Percentiles rank a stretch among this genome's conserved stretches.
Conservation (phyloP, 495 filamentous ascomycete genomes). For the Penicillium arizonense region DNA sequence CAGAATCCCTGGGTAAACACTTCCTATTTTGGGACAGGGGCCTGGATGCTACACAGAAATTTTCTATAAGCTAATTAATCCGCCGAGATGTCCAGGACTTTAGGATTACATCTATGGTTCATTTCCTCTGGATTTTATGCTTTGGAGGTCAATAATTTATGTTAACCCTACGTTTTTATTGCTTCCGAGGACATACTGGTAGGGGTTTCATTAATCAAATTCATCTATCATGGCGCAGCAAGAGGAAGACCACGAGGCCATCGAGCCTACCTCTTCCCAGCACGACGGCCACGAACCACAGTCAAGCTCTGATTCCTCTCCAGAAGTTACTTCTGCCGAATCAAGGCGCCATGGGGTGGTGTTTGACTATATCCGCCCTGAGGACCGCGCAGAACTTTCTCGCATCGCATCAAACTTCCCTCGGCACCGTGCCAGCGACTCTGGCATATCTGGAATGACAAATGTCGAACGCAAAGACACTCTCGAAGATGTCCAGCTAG, state of each 20-base stretch:
- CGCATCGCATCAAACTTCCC: slow-evolving; percentile 41
- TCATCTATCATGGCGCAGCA: slow-evolving; percentile 18
- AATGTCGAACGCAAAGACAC: slow-evolving; percentile 42
- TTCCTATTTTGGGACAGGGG: neutral
- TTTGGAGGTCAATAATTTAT: neutral
- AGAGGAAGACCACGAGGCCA: slow-evolving; percentile 8
- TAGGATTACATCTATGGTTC: no score
- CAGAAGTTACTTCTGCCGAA: slow-evolving; percentile 15
- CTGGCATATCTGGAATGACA: slow-evolving; percentile 18
- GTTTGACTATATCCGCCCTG: slow-evolving; percentile 37
- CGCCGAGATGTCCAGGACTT: no score
- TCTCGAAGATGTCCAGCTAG: slow-evolving; percentile 37
- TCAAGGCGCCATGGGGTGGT: slow-evolving; percentile 12
- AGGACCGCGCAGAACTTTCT: slow-evolving; percentile 34
- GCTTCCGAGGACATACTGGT: neutral
- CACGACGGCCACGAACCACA: slow-evolving; percentile 11
- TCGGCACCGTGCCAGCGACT: slow-evolving; percentile 24
- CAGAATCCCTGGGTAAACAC: neutral
- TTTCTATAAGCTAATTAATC: no score
- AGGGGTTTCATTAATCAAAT: neutral
- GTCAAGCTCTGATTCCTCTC: slow-evolving; percentile 1
- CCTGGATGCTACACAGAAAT: neutral
- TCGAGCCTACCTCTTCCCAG: slow-evolving; percentile 15
- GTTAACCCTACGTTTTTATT: neutral
- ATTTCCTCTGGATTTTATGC: no score